phyloP scores from a whole-genome alignment of 148 eudicot species.

The Chenopodium berlandieri region DNA sequence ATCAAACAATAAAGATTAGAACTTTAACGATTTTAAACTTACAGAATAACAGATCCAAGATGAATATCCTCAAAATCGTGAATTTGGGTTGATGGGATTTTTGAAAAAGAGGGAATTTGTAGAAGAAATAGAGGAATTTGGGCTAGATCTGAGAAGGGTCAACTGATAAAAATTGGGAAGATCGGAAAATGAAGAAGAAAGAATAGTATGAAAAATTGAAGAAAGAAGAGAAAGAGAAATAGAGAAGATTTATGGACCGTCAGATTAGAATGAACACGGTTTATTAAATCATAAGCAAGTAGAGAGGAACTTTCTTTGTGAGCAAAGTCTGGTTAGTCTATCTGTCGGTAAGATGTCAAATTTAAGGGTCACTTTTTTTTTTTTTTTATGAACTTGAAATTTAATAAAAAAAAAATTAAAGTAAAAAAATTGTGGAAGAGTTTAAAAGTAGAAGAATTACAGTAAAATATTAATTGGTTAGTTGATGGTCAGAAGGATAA shows the following conservation, averaged over 20 bases:
- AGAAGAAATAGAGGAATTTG: background rate
- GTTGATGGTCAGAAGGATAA: background rate
- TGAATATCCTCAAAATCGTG: background rate
- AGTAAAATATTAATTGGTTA: background rate
- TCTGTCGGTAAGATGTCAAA: slow-evolving; percentile 2
- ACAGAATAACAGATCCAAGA: slow-evolving; percentile 25
- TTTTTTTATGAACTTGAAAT: too few species aligned
- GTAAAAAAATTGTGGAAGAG: background rate
- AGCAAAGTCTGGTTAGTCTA: slow-evolving; percentile 2
- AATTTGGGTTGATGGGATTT: background rate
- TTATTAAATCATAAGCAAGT: slow-evolving; percentile 9
- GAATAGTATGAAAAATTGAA: background rate
- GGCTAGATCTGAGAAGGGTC: slow-evolving; percentile 19
- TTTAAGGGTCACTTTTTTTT: background rate
- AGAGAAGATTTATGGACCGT: background rate
- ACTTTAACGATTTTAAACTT: slow-evolving; percentile 15
- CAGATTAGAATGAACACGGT: background rate
- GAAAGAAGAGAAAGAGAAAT: background rate
- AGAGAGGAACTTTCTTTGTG: slow-evolving; percentile 7
- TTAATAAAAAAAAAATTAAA: background rate
- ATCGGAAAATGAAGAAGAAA: background rate
- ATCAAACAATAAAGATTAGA: background rate
- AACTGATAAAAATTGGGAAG: slow-evolving; percentile 6
- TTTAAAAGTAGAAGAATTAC: background rate
- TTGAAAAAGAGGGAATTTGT: background rate